These are phyloP conservation scores for Aspergillus hiratsukae DNA, from an alignment of 2,329 filamentous ascomycete genomes.

Conservation along the genomic window DNA sequence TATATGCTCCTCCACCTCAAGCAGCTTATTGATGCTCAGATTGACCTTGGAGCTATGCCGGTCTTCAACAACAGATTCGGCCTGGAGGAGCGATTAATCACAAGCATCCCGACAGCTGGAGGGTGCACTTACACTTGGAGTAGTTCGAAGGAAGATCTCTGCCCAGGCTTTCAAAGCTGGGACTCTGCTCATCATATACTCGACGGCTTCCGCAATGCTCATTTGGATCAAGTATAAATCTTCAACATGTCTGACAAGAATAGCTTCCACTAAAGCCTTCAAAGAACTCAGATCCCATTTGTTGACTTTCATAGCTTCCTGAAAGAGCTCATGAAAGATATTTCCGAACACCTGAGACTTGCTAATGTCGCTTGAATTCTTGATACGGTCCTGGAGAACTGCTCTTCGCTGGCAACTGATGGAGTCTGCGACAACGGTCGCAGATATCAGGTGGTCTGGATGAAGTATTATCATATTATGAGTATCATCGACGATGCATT, in stretches of 20 bases:
- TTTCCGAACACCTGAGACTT: constrained; percentile 86
- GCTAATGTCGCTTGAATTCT: constrained; percentile 76
- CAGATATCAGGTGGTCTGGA: constrained; percentile 90
- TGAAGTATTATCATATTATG: constrained; percentile 87
- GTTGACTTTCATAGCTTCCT: constrained; percentile 80
- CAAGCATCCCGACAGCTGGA: constrained; percentile 1
- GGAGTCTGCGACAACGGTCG: constrained; percentile 93
- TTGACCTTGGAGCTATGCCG: constrained; percentile 69
- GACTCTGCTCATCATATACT: constrained; percentile 79
- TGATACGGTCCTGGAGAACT: constrained; percentile 90
- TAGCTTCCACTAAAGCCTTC: constrained; percentile 59
- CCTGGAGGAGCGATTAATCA: constrained; percentile 39
- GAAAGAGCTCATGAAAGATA: constrained; percentile 91
- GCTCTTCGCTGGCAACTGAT: constrained; percentile 87
- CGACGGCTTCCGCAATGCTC: constrained; percentile 64
- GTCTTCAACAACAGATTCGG: constrained; percentile 71
- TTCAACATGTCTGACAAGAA: constrained; percentile 75
- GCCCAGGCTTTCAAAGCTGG: constrained; percentile 80
- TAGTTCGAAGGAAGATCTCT: constrained; percentile 67
- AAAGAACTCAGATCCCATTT: constrained; percentile 71
- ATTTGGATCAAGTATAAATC: constrained; percentile 85
- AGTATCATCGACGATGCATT: constrained; percentile 77
- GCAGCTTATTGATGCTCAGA: constrained; percentile 85
- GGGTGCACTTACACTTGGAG: constrained; percentile 56
- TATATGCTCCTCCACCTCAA: constrained; percentile 95